Conservation (phyloP, 2,329 filamentous ascomycete species). For the Clarireedia paspali region DNA sequence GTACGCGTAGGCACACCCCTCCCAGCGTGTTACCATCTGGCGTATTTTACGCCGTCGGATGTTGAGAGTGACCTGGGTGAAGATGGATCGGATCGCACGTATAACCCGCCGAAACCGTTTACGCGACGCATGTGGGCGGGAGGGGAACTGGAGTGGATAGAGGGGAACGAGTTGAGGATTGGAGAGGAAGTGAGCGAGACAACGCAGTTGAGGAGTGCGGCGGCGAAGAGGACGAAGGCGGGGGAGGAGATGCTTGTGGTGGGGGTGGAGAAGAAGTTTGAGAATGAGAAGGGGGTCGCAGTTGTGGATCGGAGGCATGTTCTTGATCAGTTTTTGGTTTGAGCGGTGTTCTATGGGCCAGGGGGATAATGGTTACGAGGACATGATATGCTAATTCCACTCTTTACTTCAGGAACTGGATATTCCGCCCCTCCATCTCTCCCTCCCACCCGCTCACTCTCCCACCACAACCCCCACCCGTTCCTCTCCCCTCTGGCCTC, state of each 20-base stretch:
- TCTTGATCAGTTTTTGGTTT: background rate
- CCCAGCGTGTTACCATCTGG: conserved; percentile 47
- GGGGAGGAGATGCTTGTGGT: conserved; percentile 58
- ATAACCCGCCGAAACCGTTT: conserved; percentile 52
- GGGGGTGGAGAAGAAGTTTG: conserved; percentile 53
- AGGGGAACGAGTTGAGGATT: conserved; percentile 38
- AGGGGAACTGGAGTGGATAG: conserved; percentile 46
- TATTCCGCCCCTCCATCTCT: conserved; percentile 25
- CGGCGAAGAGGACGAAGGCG: conserved; percentile 45
- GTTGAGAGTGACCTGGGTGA: conserved; percentile 45
- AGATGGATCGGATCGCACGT: conserved; percentile 54
- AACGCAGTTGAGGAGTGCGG: conserved; percentile 46
- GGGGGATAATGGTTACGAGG: too few relatives aligned
- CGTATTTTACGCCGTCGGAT: conserved; percentile 53
- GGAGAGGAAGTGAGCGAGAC: conserved; percentile 49
- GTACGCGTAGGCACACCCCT: conserved; percentile 12
- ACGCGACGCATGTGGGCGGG: conserved; percentile 63
- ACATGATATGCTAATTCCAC: background rate
- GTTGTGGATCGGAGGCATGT: conserved; percentile 45
- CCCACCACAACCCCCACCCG: conserved; percentile 14
- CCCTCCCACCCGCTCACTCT: conserved; percentile 14
- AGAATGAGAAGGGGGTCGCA: conserved; percentile 41
- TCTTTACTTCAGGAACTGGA: conserved; percentile 22
- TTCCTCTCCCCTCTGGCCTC: conserved; percentile 12
- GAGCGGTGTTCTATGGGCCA: background rate